Evolutionary conservation across 495 filamentous ascomycete genomes (phyloP), one percentile per base, ranked within the genome.

Genomic region (Podospora tetraspora): DNA sequence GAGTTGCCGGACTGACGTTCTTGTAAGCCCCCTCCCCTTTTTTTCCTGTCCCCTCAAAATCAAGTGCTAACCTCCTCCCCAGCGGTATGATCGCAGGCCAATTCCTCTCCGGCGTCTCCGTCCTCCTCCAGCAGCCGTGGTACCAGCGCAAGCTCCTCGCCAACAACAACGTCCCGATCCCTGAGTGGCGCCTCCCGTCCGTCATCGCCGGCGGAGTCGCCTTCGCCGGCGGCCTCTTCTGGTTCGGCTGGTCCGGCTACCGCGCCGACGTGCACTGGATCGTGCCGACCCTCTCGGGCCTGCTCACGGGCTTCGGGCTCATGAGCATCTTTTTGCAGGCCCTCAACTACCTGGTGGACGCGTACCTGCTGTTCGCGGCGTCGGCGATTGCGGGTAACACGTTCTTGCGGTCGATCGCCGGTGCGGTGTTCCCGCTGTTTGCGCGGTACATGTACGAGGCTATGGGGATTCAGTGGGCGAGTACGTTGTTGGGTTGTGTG

Each of bases 371-470:
- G 82, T 90, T 94, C 66, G 92, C 92, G 13, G 92, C 92, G 43
- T 94, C 92, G 7, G 91, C 92, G 27, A 92, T 96, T 60, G 93
- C 93, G 9, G 92, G 89, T 24, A 96, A 97, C 76, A 95, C 93
- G 0, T 93, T 97, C 76, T 81, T 95, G 10, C 90, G 93, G 3
- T 93, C 90, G 6, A 78, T 92, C 0, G 87, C 87, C 59, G 92
- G 90, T 24, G 90, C 91, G 9, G 87, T 84, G 0, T 96, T 96
- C 78, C 93, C 93, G 12, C 83, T 97, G 3, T 97, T 97, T 75
- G 84, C 88, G 0, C 86, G 80, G 12, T 90, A 94, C 70, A 93
- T 96, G 91, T 94, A 93, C 76, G 78, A 88, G 3, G 86, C 83
- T 43, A 84, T 96, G 76, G 89, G 90, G 56, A 89, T 96, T 60